phyloP scores from a whole-genome alignment of 2,329 filamentous ascomycete species.

The Ilyonectria mors-panacis region DNA sequence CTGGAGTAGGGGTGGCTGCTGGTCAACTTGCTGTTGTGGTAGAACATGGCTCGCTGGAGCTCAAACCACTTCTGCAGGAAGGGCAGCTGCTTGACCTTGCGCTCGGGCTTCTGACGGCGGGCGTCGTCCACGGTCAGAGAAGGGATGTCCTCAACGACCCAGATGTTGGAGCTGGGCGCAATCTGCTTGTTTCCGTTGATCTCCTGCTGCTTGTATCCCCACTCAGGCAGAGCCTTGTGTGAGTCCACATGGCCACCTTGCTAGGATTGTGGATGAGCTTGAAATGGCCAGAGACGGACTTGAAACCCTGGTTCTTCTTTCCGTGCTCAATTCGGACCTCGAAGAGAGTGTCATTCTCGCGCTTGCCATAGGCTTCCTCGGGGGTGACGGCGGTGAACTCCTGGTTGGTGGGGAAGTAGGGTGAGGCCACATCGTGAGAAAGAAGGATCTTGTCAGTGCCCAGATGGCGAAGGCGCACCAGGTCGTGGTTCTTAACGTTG shows the following conservation, averaged over 20 bases:
- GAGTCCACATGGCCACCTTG: slow-evolving; percentile 99
- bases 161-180: slow-evolving; percentile 90
- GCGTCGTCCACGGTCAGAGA: slow-evolving; percentile 79
- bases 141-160: slow-evolving; percentile 94
- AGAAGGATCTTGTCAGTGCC: slow-evolving; percentile 89
- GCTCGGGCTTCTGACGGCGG: slow-evolving; percentile 82
- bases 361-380: slow-evolving; percentile 80
- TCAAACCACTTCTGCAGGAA: slow-evolving; percentile 97
- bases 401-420: slow-evolving; percentile 97
- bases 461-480: slow-evolving; percentile 88
- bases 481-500: slow-evolving; percentile 84
- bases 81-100: slow-evolving; percentile 85
- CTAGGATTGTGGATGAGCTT: slow-evolving; percentile 95
- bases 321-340: slow-evolving; percentile 91
- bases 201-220: slow-evolving; percentile 97
- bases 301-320: slow-evolving; percentile 87
- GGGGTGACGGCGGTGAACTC: slow-evolving; percentile 90
- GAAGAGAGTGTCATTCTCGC: slow-evolving; percentile 92
- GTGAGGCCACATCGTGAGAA: slow-evolving; percentile 97
- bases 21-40: slow-evolving; percentile 98
- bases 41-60: slow-evolving; percentile 98
- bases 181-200: slow-evolving; percentile 99
- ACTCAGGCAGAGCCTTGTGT: slow-evolving; percentile 95
- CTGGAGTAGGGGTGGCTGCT: slow-evolving; percentile 97
- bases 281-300: slow-evolving; percentile 92